A percentile compares a stretch with the other conserved stretches of the same genome.
Evolutionary conservation across 371 early-diverging fungal genomes (phyloP).

Genomic region (Smittium culicis): DNA sequence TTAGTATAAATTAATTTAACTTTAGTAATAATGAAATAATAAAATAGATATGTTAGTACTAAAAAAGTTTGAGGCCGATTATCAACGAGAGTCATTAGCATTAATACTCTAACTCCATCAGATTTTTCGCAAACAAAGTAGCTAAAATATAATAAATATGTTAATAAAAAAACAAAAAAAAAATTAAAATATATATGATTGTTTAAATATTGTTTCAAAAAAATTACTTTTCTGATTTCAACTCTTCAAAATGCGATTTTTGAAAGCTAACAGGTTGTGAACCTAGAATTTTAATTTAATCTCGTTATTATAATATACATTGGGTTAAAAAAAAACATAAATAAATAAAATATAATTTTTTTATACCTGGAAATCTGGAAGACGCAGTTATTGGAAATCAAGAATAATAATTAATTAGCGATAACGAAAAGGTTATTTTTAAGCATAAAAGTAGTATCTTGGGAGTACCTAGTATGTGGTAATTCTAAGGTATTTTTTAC

Average conservation of each 20-base stretch:
- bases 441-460: too few species aligned
- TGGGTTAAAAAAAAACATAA: too few species aligned
- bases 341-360: not conserved
- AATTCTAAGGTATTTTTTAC: not conserved
- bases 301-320: too few species aligned
- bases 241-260: not conserved
- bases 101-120: slow-evolving; percentile 86
- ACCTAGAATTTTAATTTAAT: slow-evolving; percentile 3
- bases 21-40: not conserved
- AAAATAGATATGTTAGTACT: not conserved
- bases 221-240: slow-evolving; percentile 9
- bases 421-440: not conserved
- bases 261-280: slow-evolving; percentile 10
- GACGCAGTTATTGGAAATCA: not conserved
- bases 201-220: too few species aligned
- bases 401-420: not conserved
- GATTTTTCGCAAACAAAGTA: slow-evolving; percentile 97
- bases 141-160: slow-evolving; percentile 7
- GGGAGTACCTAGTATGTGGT: not conserved
- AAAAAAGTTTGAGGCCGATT: slow-evolving; percentile 8
- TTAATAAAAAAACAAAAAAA: not conserved
- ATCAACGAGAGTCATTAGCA: slow-evolving; percentile 39
- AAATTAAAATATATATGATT: too few species aligned
- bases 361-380: slow-evolving; percentile 5
- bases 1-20: not conserved